Percentiles rank a stretch among this genome's conserved stretches.
Evolutionary conservation across 2,329 filamentous ascomycete species (phyloP).

Genomic region (Cadophora malorum): DNA sequence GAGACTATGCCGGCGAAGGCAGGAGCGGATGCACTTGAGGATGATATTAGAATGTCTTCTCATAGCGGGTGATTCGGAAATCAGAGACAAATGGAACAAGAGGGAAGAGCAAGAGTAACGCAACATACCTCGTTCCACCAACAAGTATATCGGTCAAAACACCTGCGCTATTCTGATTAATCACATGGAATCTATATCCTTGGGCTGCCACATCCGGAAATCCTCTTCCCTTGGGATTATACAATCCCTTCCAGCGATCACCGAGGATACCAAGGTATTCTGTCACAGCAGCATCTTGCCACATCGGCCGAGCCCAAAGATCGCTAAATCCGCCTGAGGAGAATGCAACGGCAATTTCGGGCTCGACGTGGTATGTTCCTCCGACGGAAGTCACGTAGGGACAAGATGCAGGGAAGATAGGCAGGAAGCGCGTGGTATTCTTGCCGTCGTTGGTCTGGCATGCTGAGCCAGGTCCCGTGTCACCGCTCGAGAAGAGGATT

Average conservation of each 20-base stretch:
- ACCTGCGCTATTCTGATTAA: slow-evolving; percentile 3
- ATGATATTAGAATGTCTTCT: slow-evolving; percentile 39
- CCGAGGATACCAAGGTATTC: slow-evolving; percentile 51
- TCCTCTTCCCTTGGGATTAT: slow-evolving; percentile 55
- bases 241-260: slow-evolving; percentile 53
- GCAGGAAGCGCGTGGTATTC: slow-evolving; percentile 58
- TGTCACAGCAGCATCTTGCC: slow-evolving; percentile 54
- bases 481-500: slow-evolving; percentile 66
- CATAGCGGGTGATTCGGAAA: too few species aligned
- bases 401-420: slow-evolving; percentile 68
- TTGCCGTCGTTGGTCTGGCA: slow-evolving; percentile 67
- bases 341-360: slow-evolving; percentile 53
- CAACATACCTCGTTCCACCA: slow-evolving; percentile 36
- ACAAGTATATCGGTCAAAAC: slow-evolving; percentile 28
- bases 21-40: slow-evolving; percentile 59
- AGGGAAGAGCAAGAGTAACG: background rate
- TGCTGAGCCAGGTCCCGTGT: slow-evolving; percentile 56
- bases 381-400: slow-evolving; percentile 72
- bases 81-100: too few species aligned
- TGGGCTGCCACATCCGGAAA: slow-evolving; percentile 63
- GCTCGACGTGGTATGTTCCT: slow-evolving; percentile 52
- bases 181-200: slow-evolving; percentile 58
- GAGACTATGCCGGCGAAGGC: slow-evolving; percentile 63
- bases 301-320: slow-evolving; percentile 55
- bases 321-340: slow-evolving; percentile 58